Conservation (phyloP, 2,329 filamentous ascomycete species). For the Talaromyces sp. region DNA sequence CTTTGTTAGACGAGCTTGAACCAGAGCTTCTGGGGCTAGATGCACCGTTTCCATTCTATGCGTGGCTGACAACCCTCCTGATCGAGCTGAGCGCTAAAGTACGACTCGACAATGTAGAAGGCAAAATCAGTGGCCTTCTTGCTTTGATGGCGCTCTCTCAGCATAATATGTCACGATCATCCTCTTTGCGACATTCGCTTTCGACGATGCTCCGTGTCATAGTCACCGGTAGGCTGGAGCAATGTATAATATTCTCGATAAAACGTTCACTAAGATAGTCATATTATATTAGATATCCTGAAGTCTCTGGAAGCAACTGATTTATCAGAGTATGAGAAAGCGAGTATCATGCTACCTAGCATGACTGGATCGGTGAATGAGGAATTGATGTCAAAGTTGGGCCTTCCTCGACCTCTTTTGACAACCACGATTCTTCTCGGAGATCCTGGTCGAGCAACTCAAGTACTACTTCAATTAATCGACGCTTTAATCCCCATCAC, state of each 20-base stretch:
- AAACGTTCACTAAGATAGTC: conserved; percentile 15
- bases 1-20: conserved; percentile 63
- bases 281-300: conserved; percentile 38
- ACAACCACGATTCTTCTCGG: conserved; percentile 22
- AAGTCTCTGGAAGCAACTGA: conserved; percentile 35
- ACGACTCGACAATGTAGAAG: conserved; percentile 37
- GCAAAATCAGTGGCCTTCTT: conserved; percentile 33
- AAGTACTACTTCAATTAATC: conserved; percentile 25
- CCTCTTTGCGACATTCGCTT: conserved; percentile 25
- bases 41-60: conserved; percentile 46
- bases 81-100: conserved; percentile 43
- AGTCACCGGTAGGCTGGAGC: conserved; percentile 30
- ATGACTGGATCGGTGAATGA: conserved; percentile 21
- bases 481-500: conserved; percentile 23
- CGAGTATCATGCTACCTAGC: conserved; percentile 23
- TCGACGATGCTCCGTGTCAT: conserved; percentile 30
- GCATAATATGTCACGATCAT: conserved; percentile 27
- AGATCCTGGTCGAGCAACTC: conserved; percentile 22
- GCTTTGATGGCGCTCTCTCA: conserved; percentile 28
- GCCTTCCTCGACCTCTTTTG: conserved; percentile 26
- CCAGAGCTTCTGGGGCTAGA: conserved; percentile 51
- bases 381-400: conserved; percentile 26
- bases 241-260: background rate
- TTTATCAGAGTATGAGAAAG: conserved; percentile 7
- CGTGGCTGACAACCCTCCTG: conserved; percentile 52